Conservation (phyloP, 768 basidiomycete genomes). For the Hydnum rufescens region DNA sequence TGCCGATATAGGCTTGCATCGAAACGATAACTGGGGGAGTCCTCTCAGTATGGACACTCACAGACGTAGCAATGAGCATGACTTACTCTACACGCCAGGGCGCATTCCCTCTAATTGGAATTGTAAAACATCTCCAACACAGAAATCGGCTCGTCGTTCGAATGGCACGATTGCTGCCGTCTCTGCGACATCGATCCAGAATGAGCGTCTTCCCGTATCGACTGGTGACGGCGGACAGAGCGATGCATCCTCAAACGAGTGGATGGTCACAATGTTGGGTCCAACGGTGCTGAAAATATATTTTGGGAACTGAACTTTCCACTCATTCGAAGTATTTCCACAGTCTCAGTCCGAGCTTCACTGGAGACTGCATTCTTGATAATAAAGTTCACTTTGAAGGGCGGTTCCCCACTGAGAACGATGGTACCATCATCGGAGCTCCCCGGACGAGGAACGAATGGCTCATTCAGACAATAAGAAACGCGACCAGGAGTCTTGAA, state of each 20-base stretch:
- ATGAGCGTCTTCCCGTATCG: slow-evolving; percentile 36
- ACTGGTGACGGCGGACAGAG: slow-evolving; percentile 57
- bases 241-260: slow-evolving; percentile 59
- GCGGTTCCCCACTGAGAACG: slow-evolving; percentile 62
- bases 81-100: slow-evolving; percentile 78
- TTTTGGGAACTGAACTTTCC: slow-evolving; percentile 48
- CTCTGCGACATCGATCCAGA: slow-evolving; percentile 91
- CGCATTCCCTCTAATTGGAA: slow-evolving; percentile 89
- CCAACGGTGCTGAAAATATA: slow-evolving; percentile 66
- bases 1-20: slow-evolving; percentile 51
- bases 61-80: slow-evolving; percentile 5
- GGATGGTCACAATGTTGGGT: slow-evolving; percentile 59
- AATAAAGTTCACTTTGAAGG: slow-evolving; percentile 60
- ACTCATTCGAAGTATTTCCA: slow-evolving; percentile 32
- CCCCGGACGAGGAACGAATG: slow-evolving; percentile 34
- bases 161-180: slow-evolving; percentile 82
- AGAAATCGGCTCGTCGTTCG: slow-evolving; percentile 58
- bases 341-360: slow-evolving; percentile 34
- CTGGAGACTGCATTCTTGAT: slow-evolving; percentile 59
- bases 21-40: slow-evolving; percentile 44
- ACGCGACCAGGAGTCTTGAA: slow-evolving; percentile 50
- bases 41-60: not conserved
- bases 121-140: slow-evolving; percentile 74
- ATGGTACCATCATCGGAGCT: slow-evolving; percentile 39
- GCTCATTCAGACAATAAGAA: slow-evolving; percentile 58